A percentile compares a stretch with the other conserved stretches of the same genome.
These are phyloP conservation scores for Cicer pinnatifidum DNA, from an alignment of 306 rosid genomes.

Conservation along the genomic window DNA sequence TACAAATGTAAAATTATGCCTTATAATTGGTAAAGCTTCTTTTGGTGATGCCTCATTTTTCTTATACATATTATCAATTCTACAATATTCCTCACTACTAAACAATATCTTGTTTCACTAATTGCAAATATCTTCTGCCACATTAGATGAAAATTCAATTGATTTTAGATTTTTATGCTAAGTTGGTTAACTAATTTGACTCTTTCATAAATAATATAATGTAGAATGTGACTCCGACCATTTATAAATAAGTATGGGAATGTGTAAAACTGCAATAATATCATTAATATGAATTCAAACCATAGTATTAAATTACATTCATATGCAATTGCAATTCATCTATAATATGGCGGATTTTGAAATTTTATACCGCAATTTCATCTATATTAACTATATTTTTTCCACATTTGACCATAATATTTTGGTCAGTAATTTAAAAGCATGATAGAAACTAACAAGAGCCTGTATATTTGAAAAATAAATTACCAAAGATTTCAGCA, in stretches of 20 bases:
- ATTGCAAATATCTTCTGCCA: not conserved
- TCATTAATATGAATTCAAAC: too few species aligned
- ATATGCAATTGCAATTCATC: too few species aligned
- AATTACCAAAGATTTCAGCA: constrained; percentile 54
- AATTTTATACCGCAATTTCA: too few species aligned
- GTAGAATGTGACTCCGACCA: constrained; percentile 8
- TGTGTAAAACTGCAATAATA: constrained; percentile 38
- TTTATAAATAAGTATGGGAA: too few species aligned
- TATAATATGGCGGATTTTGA: too few species aligned
- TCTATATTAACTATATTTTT: too few species aligned
- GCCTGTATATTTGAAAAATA: not conserved
- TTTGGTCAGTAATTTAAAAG: too few species aligned
- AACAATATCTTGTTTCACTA: constrained; percentile 1
- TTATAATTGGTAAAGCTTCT: constrained; percentile 47
- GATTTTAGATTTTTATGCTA: not conserved
- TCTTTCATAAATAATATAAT: constrained; percentile 11
- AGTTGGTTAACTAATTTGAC: not conserved
- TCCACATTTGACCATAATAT: too few species aligned
- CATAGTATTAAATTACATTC: too few species aligned
- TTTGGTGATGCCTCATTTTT: constrained; percentile 18
- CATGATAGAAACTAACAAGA: too few species aligned
- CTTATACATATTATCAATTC: constrained; percentile 10
- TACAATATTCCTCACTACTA: not conserved
- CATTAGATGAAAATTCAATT: constrained; percentile 22
- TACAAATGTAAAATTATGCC: constrained; percentile 35